These are phyloP conservation scores for Eutrema yunnanense DNA, from an alignment of 345 rosid species.

Conservation along the genomic window DNA sequence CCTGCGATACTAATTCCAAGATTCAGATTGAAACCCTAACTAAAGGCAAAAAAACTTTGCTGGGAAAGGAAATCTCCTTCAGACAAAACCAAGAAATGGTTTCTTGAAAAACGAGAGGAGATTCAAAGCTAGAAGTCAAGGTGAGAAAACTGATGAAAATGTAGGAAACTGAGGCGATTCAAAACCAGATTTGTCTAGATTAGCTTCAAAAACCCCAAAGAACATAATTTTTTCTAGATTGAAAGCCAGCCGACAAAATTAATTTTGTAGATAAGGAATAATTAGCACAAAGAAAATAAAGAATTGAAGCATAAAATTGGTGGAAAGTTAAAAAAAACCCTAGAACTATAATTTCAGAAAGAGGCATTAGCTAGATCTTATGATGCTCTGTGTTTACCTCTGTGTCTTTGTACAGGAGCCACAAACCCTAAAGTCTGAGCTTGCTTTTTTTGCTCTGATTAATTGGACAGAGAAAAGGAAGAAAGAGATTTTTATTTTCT, in stretches of 20 bases:
- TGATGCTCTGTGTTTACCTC: constrained; percentile 17
- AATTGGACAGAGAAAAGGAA: background rate
- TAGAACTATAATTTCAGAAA: background rate
- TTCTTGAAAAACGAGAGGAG: constrained; percentile 8
- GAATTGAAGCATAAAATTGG: background rate
- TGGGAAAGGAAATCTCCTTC: background rate
- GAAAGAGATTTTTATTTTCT: background rate
- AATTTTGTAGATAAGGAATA: background rate
- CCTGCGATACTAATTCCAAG: constrained; percentile 15
- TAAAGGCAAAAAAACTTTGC: background rate
- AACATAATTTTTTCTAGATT: background rate
- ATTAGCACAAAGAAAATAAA: background rate
- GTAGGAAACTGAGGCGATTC: background rate
- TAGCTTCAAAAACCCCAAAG: background rate
- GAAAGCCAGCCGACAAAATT: background rate
- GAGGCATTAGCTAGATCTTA: constrained; percentile 9
- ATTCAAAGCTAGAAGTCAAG: constrained; percentile 15
- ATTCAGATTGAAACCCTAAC: constrained; percentile 11
- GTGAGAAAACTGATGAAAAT: background rate
- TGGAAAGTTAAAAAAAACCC: constrained; percentile 3
- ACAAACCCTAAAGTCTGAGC: constrained; percentile 27
- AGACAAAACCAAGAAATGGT: background rate
- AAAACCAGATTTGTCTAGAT: constrained; percentile 10
- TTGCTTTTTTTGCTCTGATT: constrained; percentile 7
- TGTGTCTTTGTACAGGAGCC: constrained; percentile 18